Percentiles rank a stretch among this genome's conserved stretches.
These are phyloP conservation scores for Avicennia marina DNA, from an alignment of 257 asterid genomes.

Conservation along the genomic window DNA sequence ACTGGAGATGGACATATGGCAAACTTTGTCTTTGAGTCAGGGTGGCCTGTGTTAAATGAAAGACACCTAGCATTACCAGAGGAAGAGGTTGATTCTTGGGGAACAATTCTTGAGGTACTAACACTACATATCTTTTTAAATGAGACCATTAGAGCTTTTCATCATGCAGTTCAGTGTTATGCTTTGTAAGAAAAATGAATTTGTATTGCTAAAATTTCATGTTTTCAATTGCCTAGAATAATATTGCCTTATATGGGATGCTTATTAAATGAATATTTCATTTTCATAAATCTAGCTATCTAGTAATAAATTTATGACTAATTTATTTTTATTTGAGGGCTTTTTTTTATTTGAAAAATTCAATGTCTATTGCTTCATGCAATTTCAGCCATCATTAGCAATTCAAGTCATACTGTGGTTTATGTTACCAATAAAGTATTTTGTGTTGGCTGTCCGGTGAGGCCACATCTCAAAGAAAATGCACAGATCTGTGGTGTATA, in stretches of 20 bases:
- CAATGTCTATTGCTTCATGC: too few relatives aligned
- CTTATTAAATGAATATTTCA: too few relatives aligned
- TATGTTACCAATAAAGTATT: too few relatives aligned
- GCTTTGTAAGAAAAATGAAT: background rate
- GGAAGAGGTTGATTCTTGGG: constrained; percentile 79
- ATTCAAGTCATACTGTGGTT: too few relatives aligned
- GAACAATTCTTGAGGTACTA: constrained; percentile 81
- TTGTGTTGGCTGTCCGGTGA: too few relatives aligned
- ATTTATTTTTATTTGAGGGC: too few relatives aligned
- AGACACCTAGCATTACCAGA: constrained; percentile 50
- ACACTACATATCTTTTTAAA: background rate
- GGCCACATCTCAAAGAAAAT: too few relatives aligned
- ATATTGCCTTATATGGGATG: too few relatives aligned
- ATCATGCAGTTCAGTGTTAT: background rate
- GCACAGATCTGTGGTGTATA: background rate
- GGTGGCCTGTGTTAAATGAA: constrained; percentile 70
- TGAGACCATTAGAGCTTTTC: background rate
- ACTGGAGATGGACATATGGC: constrained; percentile 56
- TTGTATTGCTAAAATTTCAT: background rate
- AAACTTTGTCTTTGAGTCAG: constrained; percentile 69
- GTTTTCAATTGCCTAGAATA: too few relatives aligned
- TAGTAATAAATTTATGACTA: background rate
- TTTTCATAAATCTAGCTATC: too few relatives aligned
- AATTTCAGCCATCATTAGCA: too few relatives aligned
- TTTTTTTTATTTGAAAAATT: too few relatives aligned